Base-by-base conservation (phyloP, 306 rosid species). In the Urtica urens region DNA sequence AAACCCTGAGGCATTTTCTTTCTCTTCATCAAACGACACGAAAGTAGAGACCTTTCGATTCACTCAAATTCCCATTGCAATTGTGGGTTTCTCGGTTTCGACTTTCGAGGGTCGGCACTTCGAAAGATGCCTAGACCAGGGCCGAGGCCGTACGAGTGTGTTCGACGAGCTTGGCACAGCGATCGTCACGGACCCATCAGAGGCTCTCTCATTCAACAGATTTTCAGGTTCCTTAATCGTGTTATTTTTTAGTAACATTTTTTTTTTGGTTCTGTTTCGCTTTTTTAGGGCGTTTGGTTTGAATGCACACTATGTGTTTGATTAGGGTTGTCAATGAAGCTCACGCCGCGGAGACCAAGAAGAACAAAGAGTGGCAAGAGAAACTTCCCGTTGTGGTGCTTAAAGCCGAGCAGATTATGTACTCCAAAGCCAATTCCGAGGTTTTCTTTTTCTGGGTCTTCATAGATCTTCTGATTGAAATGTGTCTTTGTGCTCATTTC, bases 121-220 rank as follows among this genome's bases (percentile, higher is more conserved):
- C 31, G 5, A 45, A 73, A 77, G 94, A 92, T 92, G 99, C 99
- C 99, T 49, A 59, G 99, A 73, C 99, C 99, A 16, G 99, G 99
- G 19, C 99, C 96, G 18, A 82, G 99, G 69, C 99, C 99, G 49
- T 92, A 92, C 48, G 99, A 92, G 88, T 92, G 99, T 51, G 99
- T 86, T 25, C 54, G 83, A 51, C 76, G 96, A 68, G 96, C 99
- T 66, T 92, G 99, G 99, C 96, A 92, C 59, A 92, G 99, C 74
- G 99, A 92, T 55, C 81, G 99, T 40, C 96, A 82, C 71, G 79
- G 68, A 49, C 88, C 99, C 63, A 64, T 86, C 26, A 77, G 99
- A 78, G 96, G 96, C 50, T 71, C 88, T 18, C 72, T 92, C 60
- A 74, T 92, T 76, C 99, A 72, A 67, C 96, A 82, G 66, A 86